Evolutionary conservation across 345 rosid species (phyloP).

Genomic region (Pistacia atlantica): DNA sequence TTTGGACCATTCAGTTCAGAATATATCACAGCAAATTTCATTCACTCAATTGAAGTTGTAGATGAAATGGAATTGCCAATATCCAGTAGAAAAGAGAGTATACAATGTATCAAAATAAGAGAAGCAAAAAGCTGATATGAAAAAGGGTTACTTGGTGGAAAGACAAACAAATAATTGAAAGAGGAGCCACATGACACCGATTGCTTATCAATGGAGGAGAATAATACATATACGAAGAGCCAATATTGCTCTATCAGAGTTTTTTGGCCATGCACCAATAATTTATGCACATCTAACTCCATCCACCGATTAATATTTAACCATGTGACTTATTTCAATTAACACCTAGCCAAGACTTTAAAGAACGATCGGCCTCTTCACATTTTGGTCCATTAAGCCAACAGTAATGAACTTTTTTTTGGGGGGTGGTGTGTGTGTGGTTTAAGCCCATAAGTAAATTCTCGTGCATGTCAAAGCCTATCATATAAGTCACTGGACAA

Average conservation of each 20-base stretch:
- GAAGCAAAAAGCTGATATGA: background rate
- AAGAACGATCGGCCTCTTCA: too few relatives aligned
- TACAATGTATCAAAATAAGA: slow-evolving; percentile 2
- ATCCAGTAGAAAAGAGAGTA: background rate
- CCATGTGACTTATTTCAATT: background rate
- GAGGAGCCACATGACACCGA: background rate
- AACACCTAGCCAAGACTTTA: too few relatives aligned
- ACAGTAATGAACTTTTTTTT: background rate
- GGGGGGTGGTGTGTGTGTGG: too few relatives aligned
- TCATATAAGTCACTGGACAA: too few relatives aligned
- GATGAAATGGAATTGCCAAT: too few relatives aligned
- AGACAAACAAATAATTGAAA: slow-evolving; percentile 25
- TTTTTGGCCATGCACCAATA: background rate
- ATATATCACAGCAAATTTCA: too few relatives aligned
- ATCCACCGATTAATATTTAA: too few relatives aligned
- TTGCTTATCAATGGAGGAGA: background rate
- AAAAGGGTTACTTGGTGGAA: slow-evolving; percentile 1
- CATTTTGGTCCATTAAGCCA: background rate
- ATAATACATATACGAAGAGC: background rate
- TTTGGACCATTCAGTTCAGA: too few relatives aligned
- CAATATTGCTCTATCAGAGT: background rate
- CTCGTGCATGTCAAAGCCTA: too few relatives aligned
- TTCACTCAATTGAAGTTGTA: background rate
- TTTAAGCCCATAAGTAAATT: background rate
- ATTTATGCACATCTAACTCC: too few relatives aligned